Evolutionary conservation across 2,329 filamentous ascomycete species (phyloP), one percentile per base, ranked within the genome.

Genomic region (Cyanodermella asteris): DNA sequence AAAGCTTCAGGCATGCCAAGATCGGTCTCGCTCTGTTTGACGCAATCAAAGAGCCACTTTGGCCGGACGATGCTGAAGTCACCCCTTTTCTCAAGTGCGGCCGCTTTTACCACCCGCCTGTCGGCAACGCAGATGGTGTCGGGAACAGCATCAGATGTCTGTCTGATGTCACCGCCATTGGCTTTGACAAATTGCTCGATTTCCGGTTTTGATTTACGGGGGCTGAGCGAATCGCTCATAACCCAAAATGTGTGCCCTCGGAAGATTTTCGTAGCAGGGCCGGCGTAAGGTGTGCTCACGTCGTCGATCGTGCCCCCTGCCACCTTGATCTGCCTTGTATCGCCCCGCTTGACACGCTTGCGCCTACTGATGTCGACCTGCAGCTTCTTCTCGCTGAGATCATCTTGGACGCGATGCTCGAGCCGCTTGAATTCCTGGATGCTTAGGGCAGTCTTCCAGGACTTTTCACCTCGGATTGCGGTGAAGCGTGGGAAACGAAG

Each of bases 401-500:
- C 71, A n/a, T 68, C 58, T 31, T 87, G 72, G 1, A 68, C 70
- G 12, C 63, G 62, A 5, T 55, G 54, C 34, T 75, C 73, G 10
- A 93, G 50, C 6, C 72, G 62, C 11, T 71, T 49, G 38, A 93
- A 91, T 22, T 81, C 76, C 22, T 77, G 64, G 2, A 78, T 53
- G 1, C 76, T 76, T 3, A 94, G 55, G 0, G 78, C 77, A 17
- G 67, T 66, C 23, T 75, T 60, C 84, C 87, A 97, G 28, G 61
- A 56, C 36, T 82, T 80, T 46, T 94, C 87, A n/a, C 64, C 59
- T 4, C 81, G 66, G 5, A 94, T 50, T 18, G 60, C 63, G 33
- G 80, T 80, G 48, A 94, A 91, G 1, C 87, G 70, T 2, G 87
- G 87, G 38, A 97, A 97, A 1, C 87, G 71, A 19, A 97, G 52